These are phyloP conservation scores for Eimeria praecox DNA, from an alignment of 169 alveolate species.

Conservation along the genomic window DNA sequence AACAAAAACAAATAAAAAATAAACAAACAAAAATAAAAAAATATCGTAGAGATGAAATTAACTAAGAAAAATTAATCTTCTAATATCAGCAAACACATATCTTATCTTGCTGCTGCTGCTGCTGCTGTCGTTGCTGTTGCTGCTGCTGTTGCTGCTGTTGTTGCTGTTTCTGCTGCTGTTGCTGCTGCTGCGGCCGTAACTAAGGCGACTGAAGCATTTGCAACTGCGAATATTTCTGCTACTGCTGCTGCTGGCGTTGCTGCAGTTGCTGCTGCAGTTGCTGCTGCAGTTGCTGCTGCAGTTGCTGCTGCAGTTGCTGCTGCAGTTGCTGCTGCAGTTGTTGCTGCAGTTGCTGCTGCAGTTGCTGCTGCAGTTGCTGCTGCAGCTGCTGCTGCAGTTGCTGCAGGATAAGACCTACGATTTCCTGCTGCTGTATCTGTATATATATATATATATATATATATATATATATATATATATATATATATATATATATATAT, in stretches of 20 bases:
- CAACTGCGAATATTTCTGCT: not conserved
- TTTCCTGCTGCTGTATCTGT: no score
- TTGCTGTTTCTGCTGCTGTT: not conserved
- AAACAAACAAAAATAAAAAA: no score
- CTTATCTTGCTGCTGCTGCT: constrained; percentile 30
- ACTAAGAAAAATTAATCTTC: no score
- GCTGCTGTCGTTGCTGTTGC: not conserved
- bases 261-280: not conserved
- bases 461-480: no score
- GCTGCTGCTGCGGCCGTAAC: constrained; percentile 9
- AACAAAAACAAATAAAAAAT: no score
- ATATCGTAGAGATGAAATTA: no score
- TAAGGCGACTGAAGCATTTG: not conserved
- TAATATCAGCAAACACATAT: no score
- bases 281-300: not conserved
- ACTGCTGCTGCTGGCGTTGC: not conserved
- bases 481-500: no score
- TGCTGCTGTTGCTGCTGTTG: not conserved
- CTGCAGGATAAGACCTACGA: no score
- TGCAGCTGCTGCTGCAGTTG: constrained; percentile 1
- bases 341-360: not conserved
- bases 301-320: not conserved
- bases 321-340: not conserved
- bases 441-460: no score
- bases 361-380: not conserved